Evolutionary conservation across 805 yeast species (phyloP).

Genomic region (Lachancea quebecensis): DNA sequence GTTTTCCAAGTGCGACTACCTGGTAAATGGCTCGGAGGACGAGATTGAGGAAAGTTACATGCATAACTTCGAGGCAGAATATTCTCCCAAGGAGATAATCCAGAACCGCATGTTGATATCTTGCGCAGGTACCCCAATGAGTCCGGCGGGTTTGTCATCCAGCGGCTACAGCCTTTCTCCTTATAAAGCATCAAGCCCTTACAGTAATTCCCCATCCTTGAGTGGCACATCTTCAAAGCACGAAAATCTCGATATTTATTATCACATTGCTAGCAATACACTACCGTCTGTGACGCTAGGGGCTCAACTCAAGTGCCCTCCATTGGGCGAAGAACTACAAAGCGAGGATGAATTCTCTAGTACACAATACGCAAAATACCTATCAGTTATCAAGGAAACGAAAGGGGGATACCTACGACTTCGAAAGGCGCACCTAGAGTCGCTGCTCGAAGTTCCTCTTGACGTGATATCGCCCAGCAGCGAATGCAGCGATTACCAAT

Average conservation of each 20-base stretch:
- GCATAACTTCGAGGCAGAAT: neutral
- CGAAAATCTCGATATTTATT: slow-evolving; percentile 26
- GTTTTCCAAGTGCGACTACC: slow-evolving; percentile 33
- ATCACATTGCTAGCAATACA: slow-evolving; percentile 19
- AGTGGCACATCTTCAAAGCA: slow-evolving; percentile 11
- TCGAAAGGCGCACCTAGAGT: slow-evolving; percentile 23
- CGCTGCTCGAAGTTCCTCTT: slow-evolving; percentile 19
- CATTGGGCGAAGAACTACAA: neutral
- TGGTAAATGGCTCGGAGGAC: neutral
- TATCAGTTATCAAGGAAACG: slow-evolving; percentile 16
- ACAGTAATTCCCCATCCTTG: slow-evolving; percentile 1
- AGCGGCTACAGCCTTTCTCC: neutral
- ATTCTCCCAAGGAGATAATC: slow-evolving; percentile 18
- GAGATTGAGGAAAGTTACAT: neutral
- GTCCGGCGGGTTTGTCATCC: neutral
- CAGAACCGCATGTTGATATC: neutral
- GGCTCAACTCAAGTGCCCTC: neutral
- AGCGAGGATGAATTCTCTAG: neutral
- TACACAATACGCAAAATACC: slow-evolving; percentile 4
- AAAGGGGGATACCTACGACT: slow-evolving; percentile 33
- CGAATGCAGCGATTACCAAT: slow-evolving; percentile 10
- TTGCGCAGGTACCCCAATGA: neutral
- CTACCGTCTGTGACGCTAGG: slow-evolving; percentile 8
- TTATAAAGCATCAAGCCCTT: neutral
- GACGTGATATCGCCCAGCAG: slow-evolving; percentile 15